Evolutionary conservation across 2,329 filamentous ascomycete genomes (phyloP).

Genomic region (Tolypocladium tropicale): DNA sequence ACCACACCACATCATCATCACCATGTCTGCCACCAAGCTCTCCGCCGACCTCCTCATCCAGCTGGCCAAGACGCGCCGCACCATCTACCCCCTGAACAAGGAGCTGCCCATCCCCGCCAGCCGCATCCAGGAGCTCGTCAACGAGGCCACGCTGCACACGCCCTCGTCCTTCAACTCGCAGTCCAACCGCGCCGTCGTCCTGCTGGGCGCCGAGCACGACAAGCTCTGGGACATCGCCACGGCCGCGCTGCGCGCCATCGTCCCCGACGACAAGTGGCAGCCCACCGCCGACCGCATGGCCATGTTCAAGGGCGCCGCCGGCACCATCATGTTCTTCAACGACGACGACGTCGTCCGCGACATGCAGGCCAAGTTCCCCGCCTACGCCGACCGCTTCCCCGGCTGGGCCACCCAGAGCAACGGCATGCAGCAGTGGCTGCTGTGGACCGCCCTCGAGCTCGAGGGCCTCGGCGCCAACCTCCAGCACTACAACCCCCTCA

Average conservation of each 20-base stretch:
- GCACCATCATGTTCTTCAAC: conserved; percentile 82
- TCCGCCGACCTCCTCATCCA: conserved; percentile 46
- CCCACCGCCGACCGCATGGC: conserved; percentile 32
- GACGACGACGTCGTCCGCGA: conserved; percentile 57
- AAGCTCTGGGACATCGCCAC: conserved; percentile 72
- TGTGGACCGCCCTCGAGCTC: conserved; percentile 75
- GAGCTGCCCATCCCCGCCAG: conserved; percentile 39
- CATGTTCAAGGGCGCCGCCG: conserved; percentile 61
- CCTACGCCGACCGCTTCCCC: conserved; percentile 73
- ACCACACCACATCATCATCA: background rate
- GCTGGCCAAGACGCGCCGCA: conserved; percentile 57
- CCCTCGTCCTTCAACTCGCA: conserved; percentile 88
- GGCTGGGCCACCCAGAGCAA: conserved; percentile 65
- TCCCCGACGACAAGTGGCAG: conserved; percentile 54
- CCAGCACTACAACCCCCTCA: conserved; percentile 86
- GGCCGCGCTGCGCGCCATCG: conserved; percentile 40
- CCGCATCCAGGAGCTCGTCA: conserved; percentile 55
- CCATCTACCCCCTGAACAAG: conserved; percentile 58
- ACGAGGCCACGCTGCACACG: conserved; percentile 53
- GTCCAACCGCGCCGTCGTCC: conserved; percentile 65
- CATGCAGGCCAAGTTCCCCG: conserved; percentile 58
- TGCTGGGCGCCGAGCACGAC: conserved; percentile 75
- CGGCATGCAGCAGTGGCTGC: conserved; percentile 67
- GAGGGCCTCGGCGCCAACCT: conserved; percentile 82
- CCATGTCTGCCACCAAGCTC: conserved; percentile 31